Evolutionary conservation across 2,329 filamentous ascomycete genomes (phyloP), one percentile per base, ranked within the genome.

Genomic region (Fusarium oligoseptatum): DNA sequence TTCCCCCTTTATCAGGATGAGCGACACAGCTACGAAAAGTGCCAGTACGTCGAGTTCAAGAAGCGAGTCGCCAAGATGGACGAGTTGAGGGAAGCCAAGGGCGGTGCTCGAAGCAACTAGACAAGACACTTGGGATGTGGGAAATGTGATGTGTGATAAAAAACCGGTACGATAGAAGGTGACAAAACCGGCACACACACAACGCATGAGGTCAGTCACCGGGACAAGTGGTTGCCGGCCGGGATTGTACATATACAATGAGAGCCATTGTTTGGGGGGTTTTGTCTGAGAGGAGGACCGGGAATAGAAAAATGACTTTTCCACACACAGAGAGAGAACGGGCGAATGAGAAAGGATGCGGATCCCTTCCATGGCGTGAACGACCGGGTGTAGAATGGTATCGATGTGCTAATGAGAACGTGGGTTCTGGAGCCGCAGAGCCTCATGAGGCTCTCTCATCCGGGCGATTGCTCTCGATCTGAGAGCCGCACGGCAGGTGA

Each of bases 41-140:
- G 97, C 91, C 97, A 99, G 82, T 99, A 99, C 86, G 94, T 94
- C 76, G 97, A 98, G 84, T 99, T 99, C 89, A 98, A 98, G 92
- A 95, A 96, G 90, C 92, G 97, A 68, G 97, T 99, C 76, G 94
- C 93, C 82, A 98, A 98, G 92, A 99, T 99, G 97, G 92, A 98
- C 80, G 95, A 99, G 88, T 86, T 99, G 82, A 91, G 95, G 82
- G 95, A 91, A 77, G 92, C 94, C 70, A 97, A 97, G 90, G 91
- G 87, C 68, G 95, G 94, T 72, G 92, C 90, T 80, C 91, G 96
- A 84, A 97, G 94, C 89, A 98, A 98, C 86, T 98, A 84, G 29
- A 32, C 27, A 29, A 29, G 27, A 29, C 29, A 32, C 9, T 32
- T 11, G 29, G 29, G 29, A 24, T 1, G 29, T 32, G 29, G 29